Percentiles rank a stretch among this genome's conserved stretches.
phyloP scores from a whole-genome alignment of 2,329 filamentous ascomycete genomes.

The Hymenoscyphus scutula region DNA sequence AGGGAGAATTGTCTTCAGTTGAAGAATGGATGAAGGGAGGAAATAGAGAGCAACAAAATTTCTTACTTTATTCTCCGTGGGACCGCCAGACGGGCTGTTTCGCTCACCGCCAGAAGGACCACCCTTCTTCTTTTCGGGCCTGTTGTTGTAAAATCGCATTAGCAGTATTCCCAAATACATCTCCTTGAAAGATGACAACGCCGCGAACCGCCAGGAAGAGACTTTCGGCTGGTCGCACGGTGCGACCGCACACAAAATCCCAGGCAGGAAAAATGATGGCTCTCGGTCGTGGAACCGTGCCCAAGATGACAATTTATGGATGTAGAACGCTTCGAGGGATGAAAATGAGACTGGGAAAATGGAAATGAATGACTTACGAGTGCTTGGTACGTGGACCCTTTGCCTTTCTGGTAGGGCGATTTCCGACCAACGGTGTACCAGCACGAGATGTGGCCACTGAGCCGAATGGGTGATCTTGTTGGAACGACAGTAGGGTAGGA shows the following conservation, averaged over 20 bases:
- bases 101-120: slow-evolving; percentile 60
- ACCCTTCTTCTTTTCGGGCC: slow-evolving; percentile 73
- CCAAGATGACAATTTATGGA: slow-evolving; percentile 14
- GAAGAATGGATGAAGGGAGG: background rate
- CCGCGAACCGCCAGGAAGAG: slow-evolving; percentile 5
- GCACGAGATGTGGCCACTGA: slow-evolving; percentile 56
- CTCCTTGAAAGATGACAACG: slow-evolving; percentile 2
- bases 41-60: slow-evolving; percentile 6
- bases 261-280: slow-evolving; percentile 22
- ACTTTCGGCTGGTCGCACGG: slow-evolving; percentile 25
- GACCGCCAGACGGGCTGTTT: slow-evolving; percentile 51
- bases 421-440: slow-evolving; percentile 54
- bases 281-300: slow-evolving; percentile 17
- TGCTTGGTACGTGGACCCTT: slow-evolving; percentile 60
- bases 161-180: slow-evolving; percentile 20
- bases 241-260: slow-evolving; percentile 27
- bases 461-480: slow-evolving; percentile 42
- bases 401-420: slow-evolving; percentile 56
- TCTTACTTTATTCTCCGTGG: slow-evolving; percentile 51
- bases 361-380: slow-evolving; percentile 55
- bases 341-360: slow-evolving; percentile 15
- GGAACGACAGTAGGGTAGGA: slow-evolving; percentile 50
- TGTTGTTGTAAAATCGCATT: slow-evolving; percentile 38
- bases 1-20: background rate
- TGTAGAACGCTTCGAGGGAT: slow-evolving; percentile 8